Evolutionary conservation across 2,329 filamentous ascomycete genomes (phyloP), one percentile per base, ranked within the genome.

Genomic region (Emericellopsis atlantica): DNA sequence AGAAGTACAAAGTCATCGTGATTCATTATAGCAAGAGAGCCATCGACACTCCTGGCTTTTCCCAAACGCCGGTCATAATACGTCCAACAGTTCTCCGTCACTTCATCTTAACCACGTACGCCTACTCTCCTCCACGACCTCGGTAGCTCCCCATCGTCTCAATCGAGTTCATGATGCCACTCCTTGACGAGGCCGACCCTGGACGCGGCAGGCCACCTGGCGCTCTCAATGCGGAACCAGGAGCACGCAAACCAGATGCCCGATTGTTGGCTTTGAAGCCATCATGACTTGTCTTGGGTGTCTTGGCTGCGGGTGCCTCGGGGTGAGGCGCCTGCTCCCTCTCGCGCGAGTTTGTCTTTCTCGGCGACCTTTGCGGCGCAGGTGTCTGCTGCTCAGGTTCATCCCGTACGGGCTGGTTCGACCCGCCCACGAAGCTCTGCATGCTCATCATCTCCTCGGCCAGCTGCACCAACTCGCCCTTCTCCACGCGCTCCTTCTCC

Each of bases 391-490:
- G 43, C 16, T 43, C 42, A 18, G 45, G 44, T 36, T 40, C 33
- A 21, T 18, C 29, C 21, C 21, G 18, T 9, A 15, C 31, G n/a
- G 31, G 35, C 16, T 39, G 39, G 2, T 37, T 36, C 21, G 36
- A 24, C 39, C 32, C 18, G 24, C 41, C 59, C 37, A 65, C 60
- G 39, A 69, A 61, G 51, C 64, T 70, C 57, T 78, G 70, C 61
- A 90, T 78, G 40, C 69, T 67, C 62, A 92, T 81, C 79, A 92
- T 84, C 64, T 92, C 85, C 58, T 92, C 85, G 1, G 86, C 85
- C 5, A 87, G 73, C 42, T 79, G 75, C 31, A 92, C 85, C 32
- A 92, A 67, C 61, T 90, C 85, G 40, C 84, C 82, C 67, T 92
- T 90, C 62, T 92, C 85, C 16, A 87, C 74, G 6, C 85, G 72